Conservation (phyloP, 768 basidiomycete species). For the Tulasnella sp. region DNA sequence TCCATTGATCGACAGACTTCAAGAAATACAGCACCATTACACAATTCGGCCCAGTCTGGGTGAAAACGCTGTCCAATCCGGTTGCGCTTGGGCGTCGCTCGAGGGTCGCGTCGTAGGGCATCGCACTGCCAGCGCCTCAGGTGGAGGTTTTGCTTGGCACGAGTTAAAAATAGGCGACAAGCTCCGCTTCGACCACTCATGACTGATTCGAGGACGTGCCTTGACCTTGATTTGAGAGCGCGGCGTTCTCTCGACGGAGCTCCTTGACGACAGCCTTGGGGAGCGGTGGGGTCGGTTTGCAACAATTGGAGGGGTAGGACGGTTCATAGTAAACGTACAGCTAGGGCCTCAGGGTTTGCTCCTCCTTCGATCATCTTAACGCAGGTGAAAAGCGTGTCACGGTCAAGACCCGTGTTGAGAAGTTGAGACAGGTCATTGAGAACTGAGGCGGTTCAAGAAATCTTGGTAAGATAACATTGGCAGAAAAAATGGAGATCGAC, state of each 20-base stretch:
- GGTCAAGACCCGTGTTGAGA: conserved; percentile 84
- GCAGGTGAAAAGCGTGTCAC: conserved; percentile 89
- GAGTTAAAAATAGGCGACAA: too few relatives aligned
- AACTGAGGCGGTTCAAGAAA: conserved; percentile 50
- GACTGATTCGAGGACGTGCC: neutral
- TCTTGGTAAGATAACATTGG: neutral
- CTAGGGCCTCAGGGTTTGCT: conserved; percentile 89
- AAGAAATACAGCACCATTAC: too few relatives aligned
- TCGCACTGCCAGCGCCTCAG: too few relatives aligned
- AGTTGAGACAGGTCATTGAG: conserved; percentile 87
- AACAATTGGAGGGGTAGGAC: neutral
- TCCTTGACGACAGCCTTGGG: conserved; percentile 81
- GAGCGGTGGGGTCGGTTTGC: neutral
- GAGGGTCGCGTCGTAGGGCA: too few relatives aligned
- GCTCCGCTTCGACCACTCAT: too few relatives aligned
- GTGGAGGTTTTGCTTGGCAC: too few relatives aligned
- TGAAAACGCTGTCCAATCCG: too few relatives aligned
- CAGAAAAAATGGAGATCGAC: too few relatives aligned
- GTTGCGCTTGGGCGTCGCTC: too few relatives aligned
- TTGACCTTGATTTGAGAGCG: conserved; percentile 38
- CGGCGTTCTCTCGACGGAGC: conserved; percentile 69
- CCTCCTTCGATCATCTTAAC: conserved; percentile 91
- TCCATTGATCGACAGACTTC: too few relatives aligned
- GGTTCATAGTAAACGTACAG: conserved; percentile 56
- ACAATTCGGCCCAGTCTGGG: too few relatives aligned